These are phyloP conservation scores for Phalaenopsis aphrodite DNA, from an alignment of 106 monocot species.

Conservation along the genomic window DNA sequence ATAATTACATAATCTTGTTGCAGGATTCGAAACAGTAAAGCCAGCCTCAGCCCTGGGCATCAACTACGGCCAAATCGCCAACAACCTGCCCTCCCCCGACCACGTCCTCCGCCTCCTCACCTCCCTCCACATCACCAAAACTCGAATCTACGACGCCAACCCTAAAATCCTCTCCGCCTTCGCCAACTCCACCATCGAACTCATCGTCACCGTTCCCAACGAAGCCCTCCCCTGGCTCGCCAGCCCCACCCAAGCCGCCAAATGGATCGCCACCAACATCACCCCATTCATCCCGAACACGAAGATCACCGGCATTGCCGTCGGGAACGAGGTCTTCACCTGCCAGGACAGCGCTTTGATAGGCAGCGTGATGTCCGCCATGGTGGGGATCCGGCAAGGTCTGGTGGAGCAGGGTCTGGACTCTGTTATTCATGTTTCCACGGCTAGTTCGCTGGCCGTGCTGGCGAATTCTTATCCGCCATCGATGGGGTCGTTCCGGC, in stretches of 20 bases:
- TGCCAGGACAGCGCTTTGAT: constrained; percentile 46
- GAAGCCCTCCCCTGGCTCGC: constrained; percentile 32
- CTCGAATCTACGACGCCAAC: constrained; percentile 66
- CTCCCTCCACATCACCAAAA: constrained; percentile 48
- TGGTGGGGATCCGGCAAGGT: constrained; percentile 49
- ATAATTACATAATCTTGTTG: not conserved
- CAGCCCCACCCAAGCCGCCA: constrained; percentile 42
- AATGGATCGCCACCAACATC: constrained; percentile 64
- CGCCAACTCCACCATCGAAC: constrained; percentile 46
- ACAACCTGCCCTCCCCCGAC: constrained; percentile 54
- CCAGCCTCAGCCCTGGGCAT: constrained; percentile 36
- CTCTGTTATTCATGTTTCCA: constrained; percentile 53
- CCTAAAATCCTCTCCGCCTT: constrained; percentile 56
- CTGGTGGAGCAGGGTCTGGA: constrained; percentile 56
- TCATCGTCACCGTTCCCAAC: constrained; percentile 67
- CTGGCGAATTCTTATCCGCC: constrained; percentile 72
- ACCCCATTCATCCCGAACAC: constrained; percentile 72
- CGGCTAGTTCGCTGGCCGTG: constrained; percentile 72
- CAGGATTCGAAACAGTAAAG: constrained; percentile 35
- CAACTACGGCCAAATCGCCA: constrained; percentile 78
- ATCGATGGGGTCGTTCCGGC: constrained; percentile 50
- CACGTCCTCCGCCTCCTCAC: constrained; percentile 35
- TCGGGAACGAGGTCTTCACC: constrained; percentile 85
- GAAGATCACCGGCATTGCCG: constrained; percentile 61
- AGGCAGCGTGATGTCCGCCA: constrained; percentile 63